Base-by-base conservation (phyloP, 2,329 filamentous ascomycete species). In the Aspergillus thermomutatus region DNA sequence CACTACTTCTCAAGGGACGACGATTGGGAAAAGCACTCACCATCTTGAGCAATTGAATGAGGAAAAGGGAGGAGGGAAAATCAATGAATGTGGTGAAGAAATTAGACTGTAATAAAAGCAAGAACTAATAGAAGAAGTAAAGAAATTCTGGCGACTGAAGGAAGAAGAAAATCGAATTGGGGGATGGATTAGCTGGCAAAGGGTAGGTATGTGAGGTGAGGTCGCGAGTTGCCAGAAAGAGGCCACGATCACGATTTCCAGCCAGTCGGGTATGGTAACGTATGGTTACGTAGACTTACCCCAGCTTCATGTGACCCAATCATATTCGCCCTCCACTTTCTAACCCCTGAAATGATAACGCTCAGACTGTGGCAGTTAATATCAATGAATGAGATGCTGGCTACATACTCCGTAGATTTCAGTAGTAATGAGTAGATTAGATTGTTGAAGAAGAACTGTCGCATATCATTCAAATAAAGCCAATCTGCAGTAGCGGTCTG, bases 161-260 rank as follows among this genome's bases (percentile, higher is more conserved):
- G 54, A 58, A 56, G 53, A 62, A 55, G 49, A 41, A 57, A 54
- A 49, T 40, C 40, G 50, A 49, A 34, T 53, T 10, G 52, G 37
- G 50, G 17, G 48, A 47, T 25, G 56, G 46, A 55, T 50, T 53
- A 50, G 51, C 51, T 52, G 50, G 55, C 37, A 53, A 40, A 50
- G 55, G 50, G 43, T 49, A 53, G 50, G 43, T 49, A 53, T 53
- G 56, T 50, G 55, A 59, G 55, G 49, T 62, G 60, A 64, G 49
- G 63, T 62, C 57, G 64, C 56, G 57, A 62, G 58, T 56, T 55
- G 58, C 56, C 47, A 59, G 49, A 64, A 66, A 67, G 64, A 66
- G 65, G 65, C 63, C 65, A 67, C 65, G 64, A 63, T 66, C 62
- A 62, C 64, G 59, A 46, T 46, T 46, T 46, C 43, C 43, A 46